phyloP scores from a whole-genome alignment of 768 basidiomycete genomes.

The Amanita brunnescens region DNA sequence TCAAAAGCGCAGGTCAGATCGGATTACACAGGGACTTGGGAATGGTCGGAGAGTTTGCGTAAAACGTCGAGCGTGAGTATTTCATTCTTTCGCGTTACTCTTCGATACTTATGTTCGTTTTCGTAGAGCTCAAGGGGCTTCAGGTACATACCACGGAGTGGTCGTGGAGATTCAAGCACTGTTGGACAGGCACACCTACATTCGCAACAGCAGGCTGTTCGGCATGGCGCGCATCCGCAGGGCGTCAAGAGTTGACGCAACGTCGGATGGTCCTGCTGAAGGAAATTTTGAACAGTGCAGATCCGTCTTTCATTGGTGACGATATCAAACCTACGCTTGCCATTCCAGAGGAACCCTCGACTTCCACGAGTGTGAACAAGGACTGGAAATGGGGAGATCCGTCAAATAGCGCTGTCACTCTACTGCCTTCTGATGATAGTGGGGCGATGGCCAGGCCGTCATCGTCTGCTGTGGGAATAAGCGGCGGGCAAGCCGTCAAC shows the following conservation, averaged over 20 bases:
- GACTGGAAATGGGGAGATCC: slow-evolving; percentile 73
- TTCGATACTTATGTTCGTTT: not conserved
- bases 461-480: slow-evolving; percentile 24
- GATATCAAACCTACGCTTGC: not conserved
- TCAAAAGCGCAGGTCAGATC: slow-evolving; percentile 75
- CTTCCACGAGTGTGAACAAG: slow-evolving; percentile 34
- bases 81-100: not conserved
- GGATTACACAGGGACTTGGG: slow-evolving; percentile 67
- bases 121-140: slow-evolving; percentile 64
- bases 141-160: slow-evolving; percentile 49
- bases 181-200: slow-evolving; percentile 33
- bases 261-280: slow-evolving; percentile 70
- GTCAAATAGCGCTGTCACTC: slow-evolving; percentile 64
- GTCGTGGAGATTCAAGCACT: slow-evolving; percentile 45
- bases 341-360: slow-evolving; percentile 20
- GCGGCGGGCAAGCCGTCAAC: slow-evolving; percentile 30
- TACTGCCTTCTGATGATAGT: slow-evolving; percentile 60
- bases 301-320: slow-evolving; percentile 21
- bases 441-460: slow-evolving; percentile 1
- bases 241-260: slow-evolving; percentile 61
- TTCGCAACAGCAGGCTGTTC: slow-evolving; percentile 19
- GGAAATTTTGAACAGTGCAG: slow-evolving; percentile 59
- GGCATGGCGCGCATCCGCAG: slow-evolving; percentile 78
- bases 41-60: slow-evolving; percentile 83
- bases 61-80: slow-evolving; percentile 72